Evolutionary conservation across 495 filamentous ascomycete genomes (phyloP), one percentile per base, ranked within the genome.

Genomic region (Penicillium canescens): DNA sequence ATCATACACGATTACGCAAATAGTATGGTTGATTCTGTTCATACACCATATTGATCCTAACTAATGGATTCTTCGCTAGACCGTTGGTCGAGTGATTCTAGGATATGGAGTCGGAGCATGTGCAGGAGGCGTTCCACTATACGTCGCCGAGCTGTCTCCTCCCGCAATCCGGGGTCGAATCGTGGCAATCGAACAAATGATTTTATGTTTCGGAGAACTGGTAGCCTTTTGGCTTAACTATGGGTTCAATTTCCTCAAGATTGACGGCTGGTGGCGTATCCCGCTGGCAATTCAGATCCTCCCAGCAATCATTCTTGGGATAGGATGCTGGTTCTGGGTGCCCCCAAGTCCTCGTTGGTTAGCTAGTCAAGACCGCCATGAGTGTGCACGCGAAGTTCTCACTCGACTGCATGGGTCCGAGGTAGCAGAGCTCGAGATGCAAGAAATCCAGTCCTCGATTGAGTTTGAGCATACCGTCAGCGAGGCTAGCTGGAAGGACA

Each of bases 171-270:
- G 80, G 31, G 89, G 89, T 40, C 82, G 84, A 12, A 73, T 93
- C 5, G 86, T 91, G 16, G 86, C 83, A 13, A 77, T 88, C 0
- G 86, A 92, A 64, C 89, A 92, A 65, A 76, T 91, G 42, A 55
- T 83, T 9, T 83, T 82, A 73, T 85, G 85, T 63, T 73, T 89
- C 33, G 89, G 89, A 41, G 90, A 92, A 67, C 82, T 93, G 81
- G 75, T 90, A 37, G 81, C 79, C 46, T 91, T 91, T 74, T 92
- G 89, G 88, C 86, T 89, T 57, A 84, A 88, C 66, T 89, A 88
- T 42, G 59, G 58, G 4, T 57, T 65, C 35, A 62, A 60, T 37
- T 65, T 59, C 16, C 59, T 70, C 20, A 50, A 91, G 65, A 75
- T 69, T 31, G 78, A 89, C 54, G 78, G 80, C 20, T 81, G 85